phyloP scores from a whole-genome alignment of 164 flowering plant genomes.

The Liriodendron chinense region DNA sequence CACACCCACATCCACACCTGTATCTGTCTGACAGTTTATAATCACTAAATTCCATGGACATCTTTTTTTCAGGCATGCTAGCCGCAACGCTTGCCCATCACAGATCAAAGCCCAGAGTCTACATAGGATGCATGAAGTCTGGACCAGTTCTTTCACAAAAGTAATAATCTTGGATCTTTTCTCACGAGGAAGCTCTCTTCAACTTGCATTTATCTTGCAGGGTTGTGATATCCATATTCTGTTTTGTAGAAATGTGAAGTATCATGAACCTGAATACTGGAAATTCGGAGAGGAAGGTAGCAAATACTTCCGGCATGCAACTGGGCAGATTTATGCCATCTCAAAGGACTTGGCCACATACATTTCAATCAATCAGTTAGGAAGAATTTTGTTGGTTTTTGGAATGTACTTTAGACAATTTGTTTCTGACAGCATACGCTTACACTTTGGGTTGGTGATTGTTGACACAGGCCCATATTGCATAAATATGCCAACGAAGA shows the following conservation, averaged over 20 bases:
- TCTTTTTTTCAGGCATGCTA: conserved; percentile 57
- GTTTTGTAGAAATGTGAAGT: conserved; percentile 60
- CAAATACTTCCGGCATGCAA: conserved; percentile 90
- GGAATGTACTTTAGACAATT: neutral
- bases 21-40: too few relatives aligned
- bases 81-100: conserved; percentile 80
- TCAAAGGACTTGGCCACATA: conserved; percentile 87
- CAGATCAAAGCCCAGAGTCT: conserved; percentile 80
- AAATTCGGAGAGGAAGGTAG: conserved; percentile 93
- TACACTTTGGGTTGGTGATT: neutral
- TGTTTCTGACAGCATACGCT: conserved; percentile 1
- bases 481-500: conserved; percentile 94
- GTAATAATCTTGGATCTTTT: conserved; percentile 35
- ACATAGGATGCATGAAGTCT: conserved; percentile 96
- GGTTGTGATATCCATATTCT: conserved; percentile 9
- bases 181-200: neutral
- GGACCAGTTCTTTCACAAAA: conserved; percentile 88
- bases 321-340: conserved; percentile 86
- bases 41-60: neutral
- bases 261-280: conserved; percentile 90
- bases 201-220: neutral
- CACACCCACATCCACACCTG: too few relatives aligned
- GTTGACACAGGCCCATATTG: conserved; percentile 58
- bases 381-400: too few relatives aligned
- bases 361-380: conserved; percentile 77